These are phyloP conservation scores for Cytospora piceae DNA, from an alignment of 2,329 filamentous ascomycete genomes.

Conservation along the genomic window DNA sequence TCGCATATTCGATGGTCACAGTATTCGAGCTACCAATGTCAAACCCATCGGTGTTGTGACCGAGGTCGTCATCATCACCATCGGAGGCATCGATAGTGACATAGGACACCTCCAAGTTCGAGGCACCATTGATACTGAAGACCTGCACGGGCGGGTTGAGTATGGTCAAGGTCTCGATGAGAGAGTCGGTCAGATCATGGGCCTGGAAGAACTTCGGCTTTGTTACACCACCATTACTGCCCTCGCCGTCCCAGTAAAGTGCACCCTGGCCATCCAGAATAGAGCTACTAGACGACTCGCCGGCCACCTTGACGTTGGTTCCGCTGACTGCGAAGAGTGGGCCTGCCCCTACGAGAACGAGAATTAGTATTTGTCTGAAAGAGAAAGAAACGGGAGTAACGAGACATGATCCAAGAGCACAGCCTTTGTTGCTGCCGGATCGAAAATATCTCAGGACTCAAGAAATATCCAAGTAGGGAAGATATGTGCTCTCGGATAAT, in stretches of 20 bases:
- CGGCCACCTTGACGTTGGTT: slow-evolving; percentile 31
- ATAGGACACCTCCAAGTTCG: slow-evolving; percentile 41
- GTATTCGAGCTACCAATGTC: slow-evolving; percentile 56
- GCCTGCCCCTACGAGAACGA: too few relatives aligned
- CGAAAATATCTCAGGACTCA: too few relatives aligned
- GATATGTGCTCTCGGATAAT: too few relatives aligned
- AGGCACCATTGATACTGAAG: slow-evolving; percentile 45
- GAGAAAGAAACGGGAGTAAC: too few relatives aligned
- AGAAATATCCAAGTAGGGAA: too few relatives aligned
- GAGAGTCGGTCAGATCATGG: slow-evolving; percentile 43
- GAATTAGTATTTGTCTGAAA: too few relatives aligned
- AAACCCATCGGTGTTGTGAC: slow-evolving; percentile 63
- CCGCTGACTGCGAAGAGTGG: slow-evolving; percentile 42
- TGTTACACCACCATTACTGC: slow-evolving; percentile 43
- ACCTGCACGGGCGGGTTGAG: slow-evolving; percentile 49
- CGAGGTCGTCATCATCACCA: slow-evolving; percentile 37
- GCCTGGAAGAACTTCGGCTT: slow-evolving; percentile 56
- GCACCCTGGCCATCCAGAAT: slow-evolving; percentile 31
- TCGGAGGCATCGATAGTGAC: slow-evolving; percentile 46
- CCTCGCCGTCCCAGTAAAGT: slow-evolving; percentile 40
- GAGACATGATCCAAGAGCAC: too few relatives aligned
- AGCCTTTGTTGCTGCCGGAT: too few relatives aligned
- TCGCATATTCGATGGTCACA: slow-evolving; percentile 56
- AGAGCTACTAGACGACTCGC: slow-evolving; percentile 35
- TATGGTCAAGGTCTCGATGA: slow-evolving; percentile 45